Base-by-base conservation (phyloP, 2,329 filamentous ascomycete species). In the Xylariaceae sp. region DNA sequence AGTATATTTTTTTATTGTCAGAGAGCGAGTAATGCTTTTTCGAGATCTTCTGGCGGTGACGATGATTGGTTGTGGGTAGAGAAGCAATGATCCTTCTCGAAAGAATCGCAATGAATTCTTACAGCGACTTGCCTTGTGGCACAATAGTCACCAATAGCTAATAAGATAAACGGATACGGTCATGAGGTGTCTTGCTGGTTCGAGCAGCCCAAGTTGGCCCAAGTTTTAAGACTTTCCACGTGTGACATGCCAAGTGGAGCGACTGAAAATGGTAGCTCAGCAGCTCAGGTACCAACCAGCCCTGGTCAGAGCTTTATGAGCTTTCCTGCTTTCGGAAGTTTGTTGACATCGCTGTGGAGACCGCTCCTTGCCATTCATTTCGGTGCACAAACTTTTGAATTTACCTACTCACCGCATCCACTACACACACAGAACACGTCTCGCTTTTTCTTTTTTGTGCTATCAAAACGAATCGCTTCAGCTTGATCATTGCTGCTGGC, bases 281-380 rank as follows among this genome's bases (percentile, higher is more conserved):
- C 32, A 4, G 23, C 9, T 4, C 9, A 4, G 23, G 4, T 26
- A 26, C 23, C 32, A 10, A 37, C 32, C 32, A 14, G 14, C 32
- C 32, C 26, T 54, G 44, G 52, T 40, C 53, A 42, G 53, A 61
- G 56, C 56, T 63, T 19, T 44, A 2, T 9, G 18, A 32, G 44
- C 61, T 60, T 67, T 52, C 47, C 61, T 61, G 40, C 20, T 60
- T 66, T 63, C 40, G 64, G 63, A 48, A 61, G 59, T 64, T 64
- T 68, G 67, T 68, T 63, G 60, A 61, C 45, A 54, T 60, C 55
- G 43, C 45, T 53, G 56, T 59, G 58, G 56, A 54, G 57, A 57
- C 56, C 47, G 48, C 56, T 54, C 61, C 60, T 56, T 62, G 61
- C 57, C 52, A 62, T 56, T 64, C 61, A 61, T 60, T 59, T 62